Base-by-base conservation (phyloP, 768 basidiomycete species). In the Pleurotus eryngii region DNA sequence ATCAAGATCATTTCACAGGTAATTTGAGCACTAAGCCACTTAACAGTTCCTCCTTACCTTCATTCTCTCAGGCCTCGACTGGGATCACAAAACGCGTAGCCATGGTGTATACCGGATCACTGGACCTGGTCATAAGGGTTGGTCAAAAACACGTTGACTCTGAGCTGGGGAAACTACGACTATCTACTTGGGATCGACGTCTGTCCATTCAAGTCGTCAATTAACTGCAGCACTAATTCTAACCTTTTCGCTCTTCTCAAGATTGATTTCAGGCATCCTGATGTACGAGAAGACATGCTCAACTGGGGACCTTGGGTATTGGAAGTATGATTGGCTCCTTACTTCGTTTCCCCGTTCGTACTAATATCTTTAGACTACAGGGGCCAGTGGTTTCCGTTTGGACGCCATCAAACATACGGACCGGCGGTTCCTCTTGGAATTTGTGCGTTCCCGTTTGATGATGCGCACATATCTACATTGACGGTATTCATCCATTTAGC, bases 371-470 rank as follows among this genome's bases (percentile, higher is more conserved):
- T 53, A 92, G 90, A 85, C 81, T 1, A 89, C 86, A 2, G 82
- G 81, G 6, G 86, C 82, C 9, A 70, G 72, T 30, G 95, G 94
- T 11, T 93, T 95, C 68, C 81, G 93, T 49, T 77, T 96, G 26
- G 95, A 96, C 66, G 95, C 94, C 15, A 89, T 95, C 61, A 97
- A 96, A 68, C 95, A 97, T 62, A 86, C 90, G 49, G 90, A 94
- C 68, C 74, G 79, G 57, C 72, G 74, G 20, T 92, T 92, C 63
- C 70, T 89, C n/a, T 65, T 81, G 2, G 75, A 80, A 37, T 92
- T 90, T 72, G 92, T 91, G 11, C 30, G 30, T 35, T 35, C 68
- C 15, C 17, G 45, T 26, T 26, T 30, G 39, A 12, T 30, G 39
- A 12, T 14, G 22, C 12, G 51, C 27, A 42, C 18, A 39, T 43